These are phyloP conservation scores for Leccinum griseonigrum DNA, from an alignment of 1,284 basidiomycete genomes.

Conservation along the genomic window DNA sequence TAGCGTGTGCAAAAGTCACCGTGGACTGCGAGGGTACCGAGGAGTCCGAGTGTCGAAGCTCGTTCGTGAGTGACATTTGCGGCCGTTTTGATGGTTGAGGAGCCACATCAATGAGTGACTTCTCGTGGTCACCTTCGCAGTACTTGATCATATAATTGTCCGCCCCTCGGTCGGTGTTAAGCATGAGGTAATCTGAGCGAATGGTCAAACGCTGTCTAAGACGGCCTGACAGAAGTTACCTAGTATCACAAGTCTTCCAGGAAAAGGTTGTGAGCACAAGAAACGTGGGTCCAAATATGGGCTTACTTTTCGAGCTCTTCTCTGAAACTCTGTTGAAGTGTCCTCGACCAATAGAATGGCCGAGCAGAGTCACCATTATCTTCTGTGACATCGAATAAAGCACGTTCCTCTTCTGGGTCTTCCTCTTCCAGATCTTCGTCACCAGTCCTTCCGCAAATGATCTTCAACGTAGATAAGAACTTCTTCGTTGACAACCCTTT, in stretches of 20 bases:
- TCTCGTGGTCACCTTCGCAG: conserved; percentile 74
- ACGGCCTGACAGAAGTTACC: conserved; percentile 40
- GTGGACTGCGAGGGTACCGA: conserved; percentile 39
- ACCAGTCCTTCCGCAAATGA: conserved; percentile 79
- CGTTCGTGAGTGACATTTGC: conserved; percentile 70
- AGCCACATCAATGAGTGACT: conserved; percentile 70
- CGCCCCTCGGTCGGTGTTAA: conserved; percentile 81
- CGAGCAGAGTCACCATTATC: conserved; percentile 42
- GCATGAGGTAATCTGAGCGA: conserved; percentile 77
- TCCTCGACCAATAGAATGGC: conserved; percentile 80
- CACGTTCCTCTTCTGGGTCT: conserved; percentile 67
- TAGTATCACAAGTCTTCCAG: conserved; percentile 71
- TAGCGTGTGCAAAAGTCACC: conserved; percentile 37
- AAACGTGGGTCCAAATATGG: not conserved
- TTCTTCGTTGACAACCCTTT: conserved; percentile 63
- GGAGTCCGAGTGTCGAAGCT: conserved; percentile 50
- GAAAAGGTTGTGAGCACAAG: conserved; percentile 6
- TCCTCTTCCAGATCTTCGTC: conserved; percentile 68
- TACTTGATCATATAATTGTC: conserved; percentile 91
- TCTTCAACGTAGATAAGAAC: conserved; percentile 61
- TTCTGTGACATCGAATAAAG: conserved; percentile 62
- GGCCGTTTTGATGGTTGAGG: conserved; percentile 64
- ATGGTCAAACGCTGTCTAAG: conserved; percentile 1
- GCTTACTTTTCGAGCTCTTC: conserved; percentile 84
- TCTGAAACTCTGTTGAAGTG: conserved; percentile 76